Evolutionary conservation across 139 green algal species (phyloP).

Genomic region (Pedinophyceae sp.): DNA sequence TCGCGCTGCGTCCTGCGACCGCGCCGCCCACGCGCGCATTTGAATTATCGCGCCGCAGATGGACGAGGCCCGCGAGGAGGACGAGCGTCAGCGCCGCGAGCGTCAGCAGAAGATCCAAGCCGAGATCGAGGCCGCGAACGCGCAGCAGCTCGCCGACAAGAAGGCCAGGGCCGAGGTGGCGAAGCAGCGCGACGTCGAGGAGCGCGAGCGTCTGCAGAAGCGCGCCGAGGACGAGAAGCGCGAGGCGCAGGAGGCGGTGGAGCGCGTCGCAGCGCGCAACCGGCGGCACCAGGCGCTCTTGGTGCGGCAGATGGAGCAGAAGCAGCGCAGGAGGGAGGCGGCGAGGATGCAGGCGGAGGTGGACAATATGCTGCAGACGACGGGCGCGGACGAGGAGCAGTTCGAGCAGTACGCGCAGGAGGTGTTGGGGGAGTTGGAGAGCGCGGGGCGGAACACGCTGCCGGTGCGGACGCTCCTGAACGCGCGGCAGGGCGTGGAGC

Average conservation of each 20-base stretch:
- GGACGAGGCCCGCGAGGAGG: neutral
- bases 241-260: neutral
- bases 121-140: too few species aligned
- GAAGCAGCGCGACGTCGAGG: too few species aligned
- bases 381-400: neutral
- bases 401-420: slow-evolving; percentile 2
- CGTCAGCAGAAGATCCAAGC: too few species aligned
- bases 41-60: slow-evolving; percentile 2
- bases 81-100: neutral
- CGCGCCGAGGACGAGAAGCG: slow-evolving; percentile 4
- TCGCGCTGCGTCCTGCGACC: too few species aligned
- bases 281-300: slow-evolving; percentile 4
- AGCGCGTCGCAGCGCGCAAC: neutral
- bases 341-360: neutral
- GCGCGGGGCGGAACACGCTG: neutral
- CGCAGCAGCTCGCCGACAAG: too few species aligned
- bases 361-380: neutral
- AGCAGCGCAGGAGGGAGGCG: neutral
- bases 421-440: neutral
- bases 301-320: slow-evolving; percentile 3
- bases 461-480: neutral
- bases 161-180: too few species aligned
- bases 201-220: neutral
- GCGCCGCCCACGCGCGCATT: too few species aligned
- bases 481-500: neutral